Base-by-base conservation (phyloP, 352 stramenopile genomes). In the Blastocystis sp. region DNA sequence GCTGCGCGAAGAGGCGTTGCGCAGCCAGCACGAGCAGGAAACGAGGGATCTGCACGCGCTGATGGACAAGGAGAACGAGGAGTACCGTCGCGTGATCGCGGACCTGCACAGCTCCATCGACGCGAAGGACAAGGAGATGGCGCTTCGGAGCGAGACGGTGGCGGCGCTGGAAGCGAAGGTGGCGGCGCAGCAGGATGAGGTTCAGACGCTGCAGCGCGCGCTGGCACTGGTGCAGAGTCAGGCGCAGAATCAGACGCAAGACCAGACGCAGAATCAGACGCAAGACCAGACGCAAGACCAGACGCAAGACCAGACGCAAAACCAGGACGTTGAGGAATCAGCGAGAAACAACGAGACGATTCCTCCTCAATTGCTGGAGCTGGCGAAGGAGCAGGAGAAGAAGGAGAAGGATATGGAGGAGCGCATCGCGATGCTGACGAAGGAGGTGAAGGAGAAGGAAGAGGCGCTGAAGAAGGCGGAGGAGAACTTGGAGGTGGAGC, bases 351-450 rank as follows among this genome's bases (percentile, higher is more conserved):
- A 55, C 6, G 16, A 6, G 45, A 55, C 45, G 45, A 55, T 55
- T 16, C 45, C 45, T 16, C 6, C 16, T 6, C 6, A 77, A 55
- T 29, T 74, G 51, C 26, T 69, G 74, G 50, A 33, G 59, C 24
- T 37, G 41, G 29, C 31, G 70, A 65, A 37, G 31, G 45, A 81
- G 70, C 33, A 81, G 45, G 45, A 63, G 50, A 12, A 62, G 70
- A n/a, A 26, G 33, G 70, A 21, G 13, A 24, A 29, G 16, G 6
- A 35, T 3, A 29, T 13, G 35, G 41, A 81, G 6, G 24, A 31
- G 70, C 24, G n/a, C 21, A 16, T 13, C 13, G 39, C 24, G 26
- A 26, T 59, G 45, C 19, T 61, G 69, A 29, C 33, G 51, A n/a
- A 50, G n/a, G n/a, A 41, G 41, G 21, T 63, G 50, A 39, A 85